phyloP scores from a whole-genome alignment of 805 yeast species.

The Starmerella cellae region DNA sequence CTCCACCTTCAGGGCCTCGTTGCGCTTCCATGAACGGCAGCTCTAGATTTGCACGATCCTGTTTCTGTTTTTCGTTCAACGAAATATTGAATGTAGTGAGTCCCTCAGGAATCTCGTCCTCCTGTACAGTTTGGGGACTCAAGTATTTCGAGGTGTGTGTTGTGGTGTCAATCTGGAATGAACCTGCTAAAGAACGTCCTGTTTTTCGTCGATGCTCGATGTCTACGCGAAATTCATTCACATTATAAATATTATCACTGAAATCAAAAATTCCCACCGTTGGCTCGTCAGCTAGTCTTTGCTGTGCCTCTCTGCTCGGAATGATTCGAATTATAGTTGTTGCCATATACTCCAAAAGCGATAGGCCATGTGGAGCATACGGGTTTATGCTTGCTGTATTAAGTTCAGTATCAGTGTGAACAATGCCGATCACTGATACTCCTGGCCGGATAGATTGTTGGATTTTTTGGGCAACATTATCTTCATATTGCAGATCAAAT shows the following conservation, averaged over 20 bases:
- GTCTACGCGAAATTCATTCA: conserved; percentile 33
- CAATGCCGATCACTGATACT: conserved; percentile 14
- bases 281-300: conserved; percentile 34
- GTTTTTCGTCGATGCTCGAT: conserved; percentile 67
- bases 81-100: conserved; percentile 79
- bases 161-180: conserved; percentile 37
- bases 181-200: conserved; percentile 57
- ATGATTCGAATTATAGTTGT: conserved; percentile 53
- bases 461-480: conserved; percentile 39
- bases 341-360: conserved; percentile 54
- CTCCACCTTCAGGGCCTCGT: conserved; percentile 45
- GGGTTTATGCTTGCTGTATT: not conserved
- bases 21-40: conserved; percentile 90
- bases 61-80: conserved; percentile 59
- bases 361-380: conserved; percentile 43
- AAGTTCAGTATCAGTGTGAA: conserved; percentile 13
- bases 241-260: conserved; percentile 33
- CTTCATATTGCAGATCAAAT: conserved; percentile 55
- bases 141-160: conserved; percentile 33
- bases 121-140: conserved; percentile 23
- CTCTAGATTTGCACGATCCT: conserved; percentile 73
- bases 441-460: conserved; percentile 37
- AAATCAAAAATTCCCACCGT: conserved; percentile 13
- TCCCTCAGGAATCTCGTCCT: conserved; percentile 40
- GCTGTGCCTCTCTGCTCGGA: conserved; percentile 29